phyloP scores from a whole-genome alignment of 805 yeast species.

The Candida oleophila region DNA sequence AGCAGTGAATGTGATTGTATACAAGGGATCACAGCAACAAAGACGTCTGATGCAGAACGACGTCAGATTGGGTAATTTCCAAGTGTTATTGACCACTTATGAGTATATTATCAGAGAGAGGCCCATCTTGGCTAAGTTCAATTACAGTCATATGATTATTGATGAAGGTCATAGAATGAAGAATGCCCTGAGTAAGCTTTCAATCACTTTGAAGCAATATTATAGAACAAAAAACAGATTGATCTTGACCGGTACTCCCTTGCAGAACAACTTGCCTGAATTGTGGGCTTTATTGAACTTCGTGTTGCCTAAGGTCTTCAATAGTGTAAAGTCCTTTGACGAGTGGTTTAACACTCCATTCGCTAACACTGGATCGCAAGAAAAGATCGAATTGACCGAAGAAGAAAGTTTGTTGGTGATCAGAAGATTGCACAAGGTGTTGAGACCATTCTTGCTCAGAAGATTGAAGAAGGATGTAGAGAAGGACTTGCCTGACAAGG shows the following conservation, averaged over 20 bases:
- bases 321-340: slow-evolving; percentile 81
- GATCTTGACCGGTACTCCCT: slow-evolving; percentile 85
- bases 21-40: slow-evolving; percentile 75
- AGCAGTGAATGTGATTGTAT: slow-evolving; percentile 63
- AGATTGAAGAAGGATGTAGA: slow-evolving; percentile 86
- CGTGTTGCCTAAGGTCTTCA: slow-evolving; percentile 80
- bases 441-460: slow-evolving; percentile 80
- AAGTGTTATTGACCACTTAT: slow-evolving; percentile 75
- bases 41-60: slow-evolving; percentile 66
- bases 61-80: slow-evolving; percentile 67
- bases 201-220: slow-evolving; percentile 66
- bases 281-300: slow-evolving; percentile 83
- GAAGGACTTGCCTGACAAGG: slow-evolving; percentile 80
- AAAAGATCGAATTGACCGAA: slow-evolving; percentile 76
- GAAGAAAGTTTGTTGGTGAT: slow-evolving; percentile 82
- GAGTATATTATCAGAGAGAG: slow-evolving; percentile 81
- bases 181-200: slow-evolving; percentile 71
- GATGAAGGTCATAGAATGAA: slow-evolving; percentile 93
- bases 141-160: slow-evolving; percentile 84
- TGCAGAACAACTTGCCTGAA: slow-evolving; percentile 82
- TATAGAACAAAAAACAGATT: slow-evolving; percentile 75
- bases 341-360: slow-evolving; percentile 91
- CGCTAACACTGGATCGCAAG: slow-evolving; percentile 81
- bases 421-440: slow-evolving; percentile 81
- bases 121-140: slow-evolving; percentile 63